phyloP scores from a whole-genome alignment of 805 yeast species.

The Candida incommunis region DNA sequence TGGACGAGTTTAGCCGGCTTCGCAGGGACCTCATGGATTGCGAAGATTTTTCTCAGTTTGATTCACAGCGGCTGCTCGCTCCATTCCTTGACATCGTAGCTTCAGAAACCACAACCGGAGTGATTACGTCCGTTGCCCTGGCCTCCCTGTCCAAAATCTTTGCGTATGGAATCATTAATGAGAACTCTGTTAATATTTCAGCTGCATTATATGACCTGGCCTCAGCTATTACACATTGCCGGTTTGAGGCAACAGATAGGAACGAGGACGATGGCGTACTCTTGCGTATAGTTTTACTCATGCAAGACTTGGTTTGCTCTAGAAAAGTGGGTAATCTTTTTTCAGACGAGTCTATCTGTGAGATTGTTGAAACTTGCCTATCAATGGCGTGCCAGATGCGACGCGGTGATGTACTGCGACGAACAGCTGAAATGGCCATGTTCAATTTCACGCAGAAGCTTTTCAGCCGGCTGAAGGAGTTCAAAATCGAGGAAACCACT shows the following conservation, averaged over 20 bases:
- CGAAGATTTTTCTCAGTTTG: conserved; percentile 26
- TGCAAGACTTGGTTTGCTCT: conserved; percentile 47
- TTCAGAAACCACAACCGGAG: conserved; percentile 74
- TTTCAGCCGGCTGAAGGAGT: conserved; percentile 40
- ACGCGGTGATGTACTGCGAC: conserved; percentile 76
- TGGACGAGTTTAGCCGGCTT: neutral
- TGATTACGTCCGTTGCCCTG: conserved; percentile 70
- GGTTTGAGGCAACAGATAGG: conserved; percentile 91
- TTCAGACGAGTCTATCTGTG: conserved; percentile 72
- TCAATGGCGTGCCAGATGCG: conserved; percentile 86
- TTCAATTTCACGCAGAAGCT: conserved; percentile 52
- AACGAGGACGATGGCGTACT: conserved; percentile 84
- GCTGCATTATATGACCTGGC: conserved; percentile 51
- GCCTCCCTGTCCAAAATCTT: conserved; percentile 62
- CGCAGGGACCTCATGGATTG: neutral
- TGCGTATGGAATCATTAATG: conserved; percentile 50
- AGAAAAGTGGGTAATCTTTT: conserved; percentile 53
- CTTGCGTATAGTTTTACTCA: conserved; percentile 61
- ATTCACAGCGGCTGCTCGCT: conserved; percentile 58
- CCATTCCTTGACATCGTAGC: conserved; percentile 79
- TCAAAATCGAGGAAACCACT: conserved; percentile 2
- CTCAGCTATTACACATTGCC: conserved; percentile 76
- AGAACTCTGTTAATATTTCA: conserved; percentile 38
- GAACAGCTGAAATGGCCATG: conserved; percentile 78
- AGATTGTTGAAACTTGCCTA: conserved; percentile 81